Evolutionary conservation across 495 filamentous ascomycete species (phyloP).

Genomic region (Ramalina peruviana): DNA sequence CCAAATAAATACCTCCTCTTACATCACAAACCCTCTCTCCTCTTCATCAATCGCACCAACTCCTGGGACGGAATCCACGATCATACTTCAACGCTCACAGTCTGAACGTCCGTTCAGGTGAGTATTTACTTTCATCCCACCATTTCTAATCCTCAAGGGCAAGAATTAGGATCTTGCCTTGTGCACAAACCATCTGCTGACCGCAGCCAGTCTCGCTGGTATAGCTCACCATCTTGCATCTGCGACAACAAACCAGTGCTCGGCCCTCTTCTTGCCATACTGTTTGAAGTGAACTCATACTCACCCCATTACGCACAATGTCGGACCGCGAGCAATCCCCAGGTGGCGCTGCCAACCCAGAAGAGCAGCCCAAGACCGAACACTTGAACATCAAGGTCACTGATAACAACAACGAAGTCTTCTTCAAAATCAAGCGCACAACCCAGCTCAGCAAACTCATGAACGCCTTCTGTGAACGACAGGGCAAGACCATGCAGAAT

Average conservation of each 20-base stretch:
- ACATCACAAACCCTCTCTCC: too few species aligned
- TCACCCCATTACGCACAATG: slow-evolving; percentile 21
- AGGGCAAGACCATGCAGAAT: slow-evolving; percentile 70
- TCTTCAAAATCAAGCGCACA: slow-evolving; percentile 99
- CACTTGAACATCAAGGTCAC: slow-evolving; percentile 99
- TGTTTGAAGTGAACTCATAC: background rate
- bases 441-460: slow-evolving; percentile 96
- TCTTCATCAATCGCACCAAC: too few species aligned
- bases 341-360: slow-evolving; percentile 38
- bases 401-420: slow-evolving; percentile 99
- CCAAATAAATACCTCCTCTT: too few species aligned
- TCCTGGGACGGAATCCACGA: too few species aligned
- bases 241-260: background rate
- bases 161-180: too few species aligned
- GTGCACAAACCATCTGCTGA: too few species aligned
- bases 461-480: slow-evolving; percentile 95
- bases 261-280: background rate
- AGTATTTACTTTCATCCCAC: too few species aligned
- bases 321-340: slow-evolving; percentile 30
- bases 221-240: background rate
- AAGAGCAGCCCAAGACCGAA: slow-evolving; percentile 46
- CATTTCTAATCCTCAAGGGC: too few species aligned
- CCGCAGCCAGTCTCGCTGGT: too few species aligned
- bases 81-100: too few species aligned
- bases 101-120: too few species aligned